A percentile compares a stretch with the other conserved stretches of the same genome.
Conservation (phyloP, 148 eudicot genomes). For the Persicaria maculosa region DNA sequence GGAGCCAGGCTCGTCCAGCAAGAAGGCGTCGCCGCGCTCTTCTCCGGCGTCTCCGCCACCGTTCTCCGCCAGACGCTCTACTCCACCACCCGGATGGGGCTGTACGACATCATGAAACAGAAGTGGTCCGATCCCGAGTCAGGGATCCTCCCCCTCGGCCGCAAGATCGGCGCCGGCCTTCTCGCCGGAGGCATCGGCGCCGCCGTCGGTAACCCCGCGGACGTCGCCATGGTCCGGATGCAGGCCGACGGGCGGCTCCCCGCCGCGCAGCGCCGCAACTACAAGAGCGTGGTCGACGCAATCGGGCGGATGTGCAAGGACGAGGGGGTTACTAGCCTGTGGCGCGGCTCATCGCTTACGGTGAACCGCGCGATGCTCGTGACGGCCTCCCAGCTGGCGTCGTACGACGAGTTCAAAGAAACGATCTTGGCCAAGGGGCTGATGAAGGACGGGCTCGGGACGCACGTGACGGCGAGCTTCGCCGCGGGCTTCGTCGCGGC, state of each 20-base stretch:
- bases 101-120: conserved; percentile 57
- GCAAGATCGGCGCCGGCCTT: conserved; percentile 65
- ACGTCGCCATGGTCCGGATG: conserved; percentile 96
- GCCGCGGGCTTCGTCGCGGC: conserved; percentile 96
- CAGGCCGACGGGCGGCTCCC: conserved; percentile 96
- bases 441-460: conserved; percentile 79
- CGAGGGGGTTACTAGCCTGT: conserved; percentile 60
- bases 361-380: conserved; percentile 95
- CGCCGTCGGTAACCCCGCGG: conserved; percentile 93
- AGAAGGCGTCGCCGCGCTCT: conserved; percentile 53
- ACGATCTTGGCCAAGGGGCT: conserved; percentile 30
- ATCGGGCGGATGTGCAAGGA: conserved; percentile 42
- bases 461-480: conserved; percentile 81
- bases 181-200: conserved; percentile 88
- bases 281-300: conserved; percentile 66
- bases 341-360: conserved; percentile 89
- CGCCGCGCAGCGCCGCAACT: conserved; percentile 48
- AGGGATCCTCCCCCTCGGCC: conserved; percentile 31
- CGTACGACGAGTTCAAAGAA: conserved; percentile 79
- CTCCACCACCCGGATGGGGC: conserved; percentile 87
- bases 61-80: conserved; percentile 71
- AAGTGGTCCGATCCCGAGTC: conserved; percentile 59
- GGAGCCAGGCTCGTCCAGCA: conserved; percentile 41
- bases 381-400: conserved; percentile 79
- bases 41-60: conserved; percentile 82